phyloP scores from a whole-genome alignment of 306 rosid species.

The Psophocarpus tetragonolobus region DNA sequence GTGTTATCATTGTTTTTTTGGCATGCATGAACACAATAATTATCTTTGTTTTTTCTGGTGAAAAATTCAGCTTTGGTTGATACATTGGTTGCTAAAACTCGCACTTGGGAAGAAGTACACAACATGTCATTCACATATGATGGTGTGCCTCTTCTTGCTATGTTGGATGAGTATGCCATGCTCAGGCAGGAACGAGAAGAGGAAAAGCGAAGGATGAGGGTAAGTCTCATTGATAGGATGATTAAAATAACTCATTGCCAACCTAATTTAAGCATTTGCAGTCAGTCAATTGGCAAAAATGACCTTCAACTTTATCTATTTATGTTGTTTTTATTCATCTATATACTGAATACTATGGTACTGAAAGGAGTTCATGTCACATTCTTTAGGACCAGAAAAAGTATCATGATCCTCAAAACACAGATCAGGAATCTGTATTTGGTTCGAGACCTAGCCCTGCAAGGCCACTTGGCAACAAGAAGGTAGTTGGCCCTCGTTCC shows the following conservation, averaged over 20 bases:
- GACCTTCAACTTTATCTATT: background rate
- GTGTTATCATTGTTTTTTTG: background rate
- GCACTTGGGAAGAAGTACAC: slow-evolving; percentile 82
- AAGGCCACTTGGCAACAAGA: slow-evolving; percentile 70
- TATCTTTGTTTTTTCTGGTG: slow-evolving; percentile 13
- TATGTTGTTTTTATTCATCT: background rate
- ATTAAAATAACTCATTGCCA: background rate
- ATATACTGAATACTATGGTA: background rate
- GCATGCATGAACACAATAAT: slow-evolving; percentile 15
- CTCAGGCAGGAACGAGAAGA: slow-evolving; percentile 92
- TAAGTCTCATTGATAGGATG: slow-evolving; percentile 33
- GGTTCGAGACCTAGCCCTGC: slow-evolving; percentile 74
- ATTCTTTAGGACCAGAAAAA: slow-evolving; percentile 79
- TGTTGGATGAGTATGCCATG: slow-evolving; percentile 94
- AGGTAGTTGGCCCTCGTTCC: slow-evolving; percentile 80
- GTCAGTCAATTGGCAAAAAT: background rate
- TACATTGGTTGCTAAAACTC: slow-evolving; percentile 83
- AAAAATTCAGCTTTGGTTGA: slow-evolving; percentile 75
- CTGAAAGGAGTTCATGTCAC: slow-evolving; percentile 23
- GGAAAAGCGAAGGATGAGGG: slow-evolving; percentile 83
- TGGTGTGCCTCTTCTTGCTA: slow-evolving; percentile 94
- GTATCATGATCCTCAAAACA: slow-evolving; percentile 64
- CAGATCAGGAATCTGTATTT: slow-evolving; percentile 66
- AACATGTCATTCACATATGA: slow-evolving; percentile 74
- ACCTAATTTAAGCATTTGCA: background rate